phyloP scores from a whole-genome alignment of 495 filamentous ascomycete genomes.

The Usnea hakonensis region DNA sequence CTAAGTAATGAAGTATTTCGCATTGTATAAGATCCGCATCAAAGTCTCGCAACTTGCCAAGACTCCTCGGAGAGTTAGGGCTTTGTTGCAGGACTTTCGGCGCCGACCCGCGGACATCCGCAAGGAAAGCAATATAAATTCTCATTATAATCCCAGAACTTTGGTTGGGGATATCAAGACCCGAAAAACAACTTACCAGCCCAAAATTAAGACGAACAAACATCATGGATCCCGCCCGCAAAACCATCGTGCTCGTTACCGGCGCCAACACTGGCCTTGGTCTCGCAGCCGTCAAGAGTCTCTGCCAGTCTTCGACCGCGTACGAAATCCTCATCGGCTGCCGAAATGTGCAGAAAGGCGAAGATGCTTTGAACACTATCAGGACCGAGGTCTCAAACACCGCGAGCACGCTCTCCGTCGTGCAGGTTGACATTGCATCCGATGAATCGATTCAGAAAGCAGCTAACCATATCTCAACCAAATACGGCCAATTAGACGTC shows the following conservation, averaged over 20 bases:
- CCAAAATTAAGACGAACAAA: too few species aligned
- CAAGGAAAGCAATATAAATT: too few species aligned
- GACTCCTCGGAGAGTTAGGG: too few species aligned
- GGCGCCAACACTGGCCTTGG: conserved; percentile 37
- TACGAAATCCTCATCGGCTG: conserved; percentile 32
- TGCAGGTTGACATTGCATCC: conserved; percentile 29
- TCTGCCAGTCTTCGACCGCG: conserved; percentile 24
- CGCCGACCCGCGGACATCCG: too few species aligned
- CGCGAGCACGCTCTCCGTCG: conserved; percentile 21
- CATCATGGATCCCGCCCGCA: too few species aligned
- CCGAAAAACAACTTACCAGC: too few species aligned
- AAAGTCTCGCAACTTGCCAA: too few species aligned
- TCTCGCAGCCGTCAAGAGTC: conserved; percentile 29
- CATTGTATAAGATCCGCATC: too few species aligned
- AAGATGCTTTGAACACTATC: conserved; percentile 27
- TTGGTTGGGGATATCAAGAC: too few species aligned
- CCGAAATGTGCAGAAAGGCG: conserved; percentile 29
- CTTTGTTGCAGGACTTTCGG: too few species aligned
- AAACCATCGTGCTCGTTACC: conserved; percentile 37
- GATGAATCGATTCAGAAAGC: conserved; percentile 30
- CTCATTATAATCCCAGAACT: too few species aligned
- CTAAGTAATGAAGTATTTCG: too few species aligned
- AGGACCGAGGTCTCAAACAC: conserved; percentile 23
- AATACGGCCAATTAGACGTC: conserved; percentile 26
- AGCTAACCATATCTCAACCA: conserved; percentile 25